Evolutionary conservation across 495 filamentous ascomycete species (phyloP), one percentile per base, ranked within the genome.

Genomic region (Penicillium turbatum): DNA sequence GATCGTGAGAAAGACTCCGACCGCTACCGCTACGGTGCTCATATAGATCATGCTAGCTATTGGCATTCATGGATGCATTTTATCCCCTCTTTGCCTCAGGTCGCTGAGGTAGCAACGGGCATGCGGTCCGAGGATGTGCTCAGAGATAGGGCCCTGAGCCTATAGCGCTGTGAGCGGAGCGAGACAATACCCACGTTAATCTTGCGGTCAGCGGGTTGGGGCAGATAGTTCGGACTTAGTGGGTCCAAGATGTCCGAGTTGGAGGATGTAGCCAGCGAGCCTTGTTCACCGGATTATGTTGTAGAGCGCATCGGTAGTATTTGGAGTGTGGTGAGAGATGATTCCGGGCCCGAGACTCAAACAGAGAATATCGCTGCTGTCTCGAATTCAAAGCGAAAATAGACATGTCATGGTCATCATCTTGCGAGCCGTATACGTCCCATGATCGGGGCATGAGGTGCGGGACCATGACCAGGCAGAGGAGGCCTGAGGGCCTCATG

Each of bases 201-300:
- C 39, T 65, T 65, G 60, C 63, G 63, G 63, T 65, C 63, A 65
- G 61, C 56, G 40, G 45, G 56, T 60, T 63, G 57, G 52, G 62
- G 62, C 48, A 39, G 47, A 51, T 64, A 57, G 44, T 57, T 44
- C 36, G 36, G 48, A 30, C 36, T 31, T 36, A 54, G 63, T 65
- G 63, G 63, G 63, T 57, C 63, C 56, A 49, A 38, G 38, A 50
- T 52, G 17, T 44, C 50, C 38, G 17, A 45, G 42, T 34, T 34
- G 16, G 29, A 31, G 47, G 43, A 43, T 16, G 8, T 16, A 29
- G 21, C 12, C 40, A 43, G 13, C n/a, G 24, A 15, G 21, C 24
- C 40, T 15, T 43, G 24, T 43, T 43, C 26, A 5, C 24, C 29
- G 13, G 40, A 29, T 43, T 27, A 29, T 24, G 4, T 24, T 4